Evolutionary conservation across 108 stramenopile species (phyloP).

Genomic region (Fistulifera solaris): DNA sequence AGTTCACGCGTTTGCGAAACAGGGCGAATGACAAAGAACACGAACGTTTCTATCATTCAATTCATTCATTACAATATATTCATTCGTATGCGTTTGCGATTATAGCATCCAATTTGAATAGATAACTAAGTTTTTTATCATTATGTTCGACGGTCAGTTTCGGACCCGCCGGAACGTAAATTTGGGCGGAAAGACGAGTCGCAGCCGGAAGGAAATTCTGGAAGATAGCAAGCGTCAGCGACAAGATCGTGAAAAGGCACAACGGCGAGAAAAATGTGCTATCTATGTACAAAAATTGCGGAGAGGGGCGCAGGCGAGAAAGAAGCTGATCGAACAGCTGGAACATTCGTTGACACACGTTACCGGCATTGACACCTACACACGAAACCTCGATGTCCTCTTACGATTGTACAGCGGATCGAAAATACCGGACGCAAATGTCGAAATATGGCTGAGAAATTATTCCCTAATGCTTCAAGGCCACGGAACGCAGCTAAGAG

Average conservation of each 20-base stretch:
- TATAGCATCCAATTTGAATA: too few species aligned
- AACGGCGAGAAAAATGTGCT: not conserved
- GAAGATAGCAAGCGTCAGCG: conserved; percentile 1
- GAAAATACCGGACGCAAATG: not conserved
- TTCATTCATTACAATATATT: too few species aligned
- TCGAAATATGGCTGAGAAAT: not conserved
- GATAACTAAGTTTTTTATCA: too few species aligned
- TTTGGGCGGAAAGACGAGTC: not conserved
- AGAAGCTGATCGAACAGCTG: not conserved
- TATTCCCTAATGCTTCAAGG: not conserved
- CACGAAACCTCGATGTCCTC: not conserved
- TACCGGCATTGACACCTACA: not conserved
- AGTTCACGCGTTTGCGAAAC: too few species aligned
- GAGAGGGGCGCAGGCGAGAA: not conserved
- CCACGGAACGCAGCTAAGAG: not conserved
- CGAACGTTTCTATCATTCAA: too few species aligned
- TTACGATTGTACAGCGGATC: not conserved
- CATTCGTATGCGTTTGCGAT: too few species aligned
- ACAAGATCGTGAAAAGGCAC: not conserved
- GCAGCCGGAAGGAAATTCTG: not conserved
- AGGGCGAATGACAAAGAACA: too few species aligned
- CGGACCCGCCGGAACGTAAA: not conserved
- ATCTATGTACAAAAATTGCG: not conserved
- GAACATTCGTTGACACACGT: not conserved
- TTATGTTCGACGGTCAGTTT: conserved; percentile 1